Evolutionary conservation across 2,329 filamentous ascomycete species (phyloP).

Genomic region (Colletotrichum karsti): DNA sequence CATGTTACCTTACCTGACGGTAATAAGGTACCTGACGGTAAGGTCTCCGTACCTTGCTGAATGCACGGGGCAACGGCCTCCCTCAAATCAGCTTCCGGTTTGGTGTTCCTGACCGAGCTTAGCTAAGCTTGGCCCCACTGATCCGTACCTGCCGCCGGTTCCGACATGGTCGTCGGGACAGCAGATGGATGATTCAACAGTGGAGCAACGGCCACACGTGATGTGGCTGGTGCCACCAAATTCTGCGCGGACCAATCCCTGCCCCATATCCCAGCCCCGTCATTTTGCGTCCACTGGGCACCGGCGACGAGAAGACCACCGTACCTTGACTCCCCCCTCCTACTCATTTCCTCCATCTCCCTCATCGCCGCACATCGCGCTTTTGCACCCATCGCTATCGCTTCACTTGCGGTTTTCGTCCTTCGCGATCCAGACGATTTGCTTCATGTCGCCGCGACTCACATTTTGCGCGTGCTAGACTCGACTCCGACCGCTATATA

Average conservation of each 20-base stretch:
- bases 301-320: slow-evolving; percentile 27
- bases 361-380: slow-evolving; percentile 28
- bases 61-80: too few relatives aligned
- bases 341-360: slow-evolving; percentile 28
- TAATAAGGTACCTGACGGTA: too few relatives aligned
- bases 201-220: slow-evolving; percentile 20
- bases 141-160: not conserved
- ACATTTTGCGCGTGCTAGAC: slow-evolving; percentile 22
- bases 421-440: slow-evolving; percentile 20
- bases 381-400: slow-evolving; percentile 26
- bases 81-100: too few relatives aligned
- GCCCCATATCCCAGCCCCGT: slow-evolving; percentile 30
- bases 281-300: slow-evolving; percentile 29
- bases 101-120: not conserved
- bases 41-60: too few relatives aligned
- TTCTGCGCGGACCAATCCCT: slow-evolving; percentile 25
- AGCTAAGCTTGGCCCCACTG: not conserved
- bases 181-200: not conserved
- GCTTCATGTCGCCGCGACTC: slow-evolving; percentile 29
- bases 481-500: slow-evolving; percentile 11
- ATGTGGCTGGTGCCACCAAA: slow-evolving; percentile 28
- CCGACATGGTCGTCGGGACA: slow-evolving; percentile 27
- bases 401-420: slow-evolving; percentile 17
- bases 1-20: too few relatives aligned
- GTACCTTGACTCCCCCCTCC: slow-evolving; percentile 29